Base-by-base conservation (phyloP, 331 rosid genomes). In the Phaseolus coccineus region DNA sequence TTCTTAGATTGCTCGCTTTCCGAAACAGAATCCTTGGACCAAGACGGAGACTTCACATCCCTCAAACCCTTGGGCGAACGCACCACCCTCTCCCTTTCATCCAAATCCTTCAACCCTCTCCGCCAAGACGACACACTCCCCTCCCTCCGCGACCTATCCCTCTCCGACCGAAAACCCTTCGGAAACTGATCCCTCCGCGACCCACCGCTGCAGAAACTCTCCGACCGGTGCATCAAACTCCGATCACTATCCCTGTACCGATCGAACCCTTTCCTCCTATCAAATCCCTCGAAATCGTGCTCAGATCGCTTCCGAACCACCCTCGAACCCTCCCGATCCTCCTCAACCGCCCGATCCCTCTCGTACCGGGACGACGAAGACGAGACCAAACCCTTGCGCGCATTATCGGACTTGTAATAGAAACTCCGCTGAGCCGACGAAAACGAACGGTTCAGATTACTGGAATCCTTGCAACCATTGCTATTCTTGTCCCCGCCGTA, bases 91-190 rank as follows among this genome's bases (percentile, higher is more conserved):
- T 80, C 76, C 35, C 77, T 81, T 33, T 90, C 98, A 27, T 95
- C 99, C 50, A 89, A 90, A 82, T 94, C 98, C 87, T 91, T 92
- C 39, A 78, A 82, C 31, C 91, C 91, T 79, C 97, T 81, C 67
- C 93, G 81, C 98, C 98, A 92, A 2, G 96, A 95, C 2, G 94
- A 80, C 16, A 79, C 96, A 16, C 97, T 90, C 3, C 91, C 94
- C 59, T 92, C 96, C 11, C 94, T 86, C 67, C 94, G 64, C 3
- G 97, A 65, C 73, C 97, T 84, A 50, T 95, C 97, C 66, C 96
- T 85, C 92, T 95, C 97, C 51, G 94, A 95, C 77, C 96, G 88
- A 68, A 91, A 95, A 30, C 99, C 96, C 80, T 95, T 95, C 6
- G 99, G 97, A 77, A 90, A 91, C 62, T 93, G 68, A 62, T 62